phyloP scores from a whole-genome alignment of 805 yeast genomes.

The Ogataea chonburiensis region DNA sequence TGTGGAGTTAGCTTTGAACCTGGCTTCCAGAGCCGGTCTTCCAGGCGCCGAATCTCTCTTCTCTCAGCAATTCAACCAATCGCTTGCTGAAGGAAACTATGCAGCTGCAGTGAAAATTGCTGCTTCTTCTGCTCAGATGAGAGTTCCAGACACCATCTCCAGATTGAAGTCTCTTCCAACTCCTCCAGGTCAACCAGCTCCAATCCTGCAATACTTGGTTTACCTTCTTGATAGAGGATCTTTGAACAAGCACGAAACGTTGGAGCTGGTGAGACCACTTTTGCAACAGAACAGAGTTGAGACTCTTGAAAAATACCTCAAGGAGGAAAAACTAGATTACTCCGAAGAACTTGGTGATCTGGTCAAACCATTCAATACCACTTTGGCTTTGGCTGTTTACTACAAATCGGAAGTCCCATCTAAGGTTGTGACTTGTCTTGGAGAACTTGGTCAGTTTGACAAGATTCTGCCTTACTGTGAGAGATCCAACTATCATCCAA shows the following conservation, averaged over 20 bases:
- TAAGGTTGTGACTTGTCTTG: slow-evolving; percentile 88
- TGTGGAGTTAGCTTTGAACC: slow-evolving; percentile 78
- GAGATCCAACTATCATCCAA: slow-evolving; percentile 85
- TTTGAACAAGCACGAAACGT: slow-evolving; percentile 86
- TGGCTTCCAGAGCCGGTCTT: slow-evolving; percentile 93
- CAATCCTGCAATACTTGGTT: slow-evolving; percentile 88
- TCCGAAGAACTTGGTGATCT: slow-evolving; percentile 98
- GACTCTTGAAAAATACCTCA: slow-evolving; percentile 92
- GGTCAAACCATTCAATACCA: slow-evolving; percentile 81
- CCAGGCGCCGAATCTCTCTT: slow-evolving; percentile 96
- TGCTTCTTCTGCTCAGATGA: slow-evolving; percentile 86
- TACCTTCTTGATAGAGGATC: slow-evolving; percentile 90
- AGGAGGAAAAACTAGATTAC: slow-evolving; percentile 88
- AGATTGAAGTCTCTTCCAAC: slow-evolving; percentile 88
- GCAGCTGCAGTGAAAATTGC: slow-evolving; percentile 94
- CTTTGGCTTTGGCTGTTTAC: slow-evolving; percentile 88
- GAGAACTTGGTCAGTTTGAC: slow-evolving; percentile 95
- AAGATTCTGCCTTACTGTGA: slow-evolving; percentile 92
- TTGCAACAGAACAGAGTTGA: slow-evolving; percentile 93
- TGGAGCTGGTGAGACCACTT: slow-evolving; percentile 93
- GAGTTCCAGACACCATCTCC: slow-evolving; percentile 93
- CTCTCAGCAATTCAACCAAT: slow-evolving; percentile 85
- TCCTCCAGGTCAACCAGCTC: slow-evolving; percentile 92
- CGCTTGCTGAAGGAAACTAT: slow-evolving; percentile 82
- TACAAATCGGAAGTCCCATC: slow-evolving; percentile 77